These are phyloP conservation scores for Leccinum aurantiacum DNA, from an alignment of 768 basidiomycete genomes.

Conservation along the genomic window DNA sequence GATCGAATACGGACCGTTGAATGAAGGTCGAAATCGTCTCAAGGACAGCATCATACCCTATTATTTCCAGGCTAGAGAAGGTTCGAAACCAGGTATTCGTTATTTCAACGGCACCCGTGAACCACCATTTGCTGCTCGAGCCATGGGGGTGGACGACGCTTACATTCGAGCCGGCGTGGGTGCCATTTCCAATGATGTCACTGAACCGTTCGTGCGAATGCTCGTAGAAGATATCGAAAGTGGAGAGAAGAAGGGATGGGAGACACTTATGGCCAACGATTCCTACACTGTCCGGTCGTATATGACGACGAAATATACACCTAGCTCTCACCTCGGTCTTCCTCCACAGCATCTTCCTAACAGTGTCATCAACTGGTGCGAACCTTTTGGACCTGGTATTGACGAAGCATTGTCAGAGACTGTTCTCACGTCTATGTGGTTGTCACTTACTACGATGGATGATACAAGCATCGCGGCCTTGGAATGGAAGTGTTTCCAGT, in stretches of 20 bases:
- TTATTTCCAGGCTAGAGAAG: slow-evolving; percentile 12
- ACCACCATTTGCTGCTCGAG: slow-evolving; percentile 6
- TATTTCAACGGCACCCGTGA: slow-evolving; percentile 10
- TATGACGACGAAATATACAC: slow-evolving; percentile 21
- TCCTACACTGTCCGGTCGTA: slow-evolving; percentile 26
- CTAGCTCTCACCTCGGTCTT: slow-evolving; percentile 17
- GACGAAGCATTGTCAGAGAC: background rate
- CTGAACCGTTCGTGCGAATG: slow-evolving; percentile 17
- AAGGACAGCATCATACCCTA: slow-evolving; percentile 26
- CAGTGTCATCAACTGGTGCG: slow-evolving; percentile 31
- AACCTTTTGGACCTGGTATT: slow-evolving; percentile 10
- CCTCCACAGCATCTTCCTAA: slow-evolving; percentile 15
- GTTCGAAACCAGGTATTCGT: slow-evolving; percentile 7
- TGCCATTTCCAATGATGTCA: slow-evolving; percentile 15
- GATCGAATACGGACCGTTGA: slow-evolving; percentile 29
- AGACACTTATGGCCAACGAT: slow-evolving; percentile 27
- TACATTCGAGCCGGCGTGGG: slow-evolving; percentile 21
- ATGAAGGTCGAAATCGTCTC: slow-evolving; percentile 15
- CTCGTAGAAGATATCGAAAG: slow-evolving; percentile 23
- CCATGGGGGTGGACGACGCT: slow-evolving; percentile 10
- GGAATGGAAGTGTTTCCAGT: slow-evolving; percentile 14
- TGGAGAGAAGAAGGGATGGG: slow-evolving; percentile 24
- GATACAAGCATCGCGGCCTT: background rate
- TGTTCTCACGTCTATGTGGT: background rate
- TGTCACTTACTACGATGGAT: background rate